These are phyloP conservation scores for Hymenoscyphus infarciens DNA, from an alignment of 2,329 filamentous ascomycete genomes.

Conservation along the genomic window DNA sequence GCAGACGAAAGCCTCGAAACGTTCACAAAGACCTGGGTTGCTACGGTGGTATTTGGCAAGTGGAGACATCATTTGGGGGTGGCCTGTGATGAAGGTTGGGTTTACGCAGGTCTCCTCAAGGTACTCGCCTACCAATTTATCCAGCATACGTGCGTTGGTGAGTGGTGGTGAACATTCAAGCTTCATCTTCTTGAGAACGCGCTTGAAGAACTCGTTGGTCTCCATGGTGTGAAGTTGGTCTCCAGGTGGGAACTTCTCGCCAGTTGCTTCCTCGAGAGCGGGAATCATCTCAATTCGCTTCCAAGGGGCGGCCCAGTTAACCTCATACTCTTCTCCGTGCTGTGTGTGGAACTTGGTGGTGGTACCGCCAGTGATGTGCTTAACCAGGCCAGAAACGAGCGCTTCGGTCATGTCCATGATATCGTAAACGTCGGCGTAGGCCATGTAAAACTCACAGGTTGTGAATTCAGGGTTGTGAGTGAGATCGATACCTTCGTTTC, in stretches of 20 bases:
- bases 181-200: constrained; percentile 81
- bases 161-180: constrained; percentile 86
- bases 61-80: constrained; percentile 87
- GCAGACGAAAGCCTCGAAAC: constrained; percentile 95
- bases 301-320: constrained; percentile 98
- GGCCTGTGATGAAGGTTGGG: constrained; percentile 87
- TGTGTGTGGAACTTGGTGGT: constrained; percentile 84
- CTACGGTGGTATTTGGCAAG: constrained; percentile 91
- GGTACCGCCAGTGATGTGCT: constrained; percentile 81
- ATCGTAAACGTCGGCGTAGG: constrained; percentile 88
- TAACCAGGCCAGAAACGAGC: constrained; percentile 83
- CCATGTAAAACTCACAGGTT: constrained; percentile 95
- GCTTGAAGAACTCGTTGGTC: constrained; percentile 83
- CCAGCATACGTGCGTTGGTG: constrained; percentile 94
- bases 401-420: constrained; percentile 90
- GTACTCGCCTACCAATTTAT: constrained; percentile 90
- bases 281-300: constrained; percentile 93
- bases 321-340: constrained; percentile 77
- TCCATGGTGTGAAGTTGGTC: constrained; percentile 85
- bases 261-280: constrained; percentile 80
- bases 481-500: constrained; percentile 86
- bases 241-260: constrained; percentile 89
- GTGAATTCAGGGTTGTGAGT: constrained; percentile 99
- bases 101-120: constrained; percentile 93
- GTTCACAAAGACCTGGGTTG: constrained; percentile 82